Conservation (phyloP, 2,329 filamentous ascomycete genomes). For the Ascochyta clinopodiicola region DNA sequence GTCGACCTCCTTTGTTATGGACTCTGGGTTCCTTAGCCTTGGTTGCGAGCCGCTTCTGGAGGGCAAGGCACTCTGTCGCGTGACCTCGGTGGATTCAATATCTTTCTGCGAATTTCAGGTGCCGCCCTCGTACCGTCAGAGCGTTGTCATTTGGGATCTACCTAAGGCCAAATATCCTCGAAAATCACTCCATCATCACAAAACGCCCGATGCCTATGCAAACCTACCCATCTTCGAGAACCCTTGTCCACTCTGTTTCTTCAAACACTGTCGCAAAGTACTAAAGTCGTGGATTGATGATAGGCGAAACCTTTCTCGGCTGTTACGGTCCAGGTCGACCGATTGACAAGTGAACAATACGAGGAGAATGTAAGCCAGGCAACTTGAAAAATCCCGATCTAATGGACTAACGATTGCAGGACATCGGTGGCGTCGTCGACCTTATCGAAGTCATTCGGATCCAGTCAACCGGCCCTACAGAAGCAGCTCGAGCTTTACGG, state of each 20-base stretch:
- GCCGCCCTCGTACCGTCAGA: conserved; percentile 9
- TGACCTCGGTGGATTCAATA: conserved; percentile 21
- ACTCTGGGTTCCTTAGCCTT: conserved; percentile 11
- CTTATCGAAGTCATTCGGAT: conserved; percentile 93
- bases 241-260: conserved; percentile 37
- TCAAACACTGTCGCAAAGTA: conserved; percentile 31
- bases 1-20: conserved; percentile 17
- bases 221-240: conserved; percentile 38
- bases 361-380: conserved; percentile 69
- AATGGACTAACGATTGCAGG: conserved; percentile 20
- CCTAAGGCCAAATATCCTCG: conserved; percentile 12
- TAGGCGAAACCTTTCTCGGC: conserved; percentile 82
- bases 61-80: conserved; percentile 15
- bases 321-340: conserved; percentile 90
- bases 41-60: conserved; percentile 21
- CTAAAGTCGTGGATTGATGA: conserved; percentile 34
- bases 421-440: conserved; percentile 89
- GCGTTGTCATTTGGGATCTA: not conserved
- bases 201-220: conserved; percentile 28
- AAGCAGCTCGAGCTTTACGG: conserved; percentile 88
- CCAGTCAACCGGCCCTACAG: conserved; percentile 82
- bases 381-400: not conserved
- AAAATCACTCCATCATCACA: conserved; percentile 35
- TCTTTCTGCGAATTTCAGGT: conserved; percentile 10
- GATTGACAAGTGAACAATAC: conserved; percentile 85